Conservation (phyloP, 805 yeast genomes). For the Starmerella sirachaensis region DNA sequence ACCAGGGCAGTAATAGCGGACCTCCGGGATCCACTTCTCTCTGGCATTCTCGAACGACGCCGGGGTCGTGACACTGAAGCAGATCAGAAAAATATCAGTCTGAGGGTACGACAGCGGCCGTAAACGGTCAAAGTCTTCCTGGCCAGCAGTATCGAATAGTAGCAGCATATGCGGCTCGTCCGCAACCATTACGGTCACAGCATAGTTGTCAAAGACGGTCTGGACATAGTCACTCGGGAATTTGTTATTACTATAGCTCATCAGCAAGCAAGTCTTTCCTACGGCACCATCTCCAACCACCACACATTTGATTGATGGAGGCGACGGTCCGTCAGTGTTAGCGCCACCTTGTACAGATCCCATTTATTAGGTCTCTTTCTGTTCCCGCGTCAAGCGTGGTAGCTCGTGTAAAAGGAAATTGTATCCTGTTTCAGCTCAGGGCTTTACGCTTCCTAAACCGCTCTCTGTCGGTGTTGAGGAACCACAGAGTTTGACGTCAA, state of each 20-base stretch:
- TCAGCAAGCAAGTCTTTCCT: conserved; percentile 88
- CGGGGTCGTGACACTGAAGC: conserved; percentile 94
- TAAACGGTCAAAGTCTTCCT: conserved; percentile 95
- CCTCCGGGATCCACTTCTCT: conserved; percentile 98
- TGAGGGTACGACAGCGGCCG: conserved; percentile 96
- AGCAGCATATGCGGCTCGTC: conserved; percentile 97
- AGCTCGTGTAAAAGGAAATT: too few relatives aligned
- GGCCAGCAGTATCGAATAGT: conserved; percentile 97
- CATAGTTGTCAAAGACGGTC: conserved; percentile 81
- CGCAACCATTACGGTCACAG: conserved; percentile 50
- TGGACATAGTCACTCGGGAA: conserved; percentile 98
- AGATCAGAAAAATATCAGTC: conserved; percentile 90
- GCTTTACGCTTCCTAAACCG: too few relatives aligned
- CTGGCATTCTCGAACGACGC: conserved; percentile 95
- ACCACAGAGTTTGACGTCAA: too few relatives aligned
- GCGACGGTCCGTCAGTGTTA: conserved; percentile 15
- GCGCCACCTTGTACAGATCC: conserved; percentile 13
- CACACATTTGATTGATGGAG: conserved; percentile 62
- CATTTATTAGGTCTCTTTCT: too few relatives aligned
- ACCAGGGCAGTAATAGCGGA: conserved; percentile 96
- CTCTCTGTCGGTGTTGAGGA: too few relatives aligned
- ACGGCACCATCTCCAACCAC: conserved; percentile 99
- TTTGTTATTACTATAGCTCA: conserved; percentile 91
- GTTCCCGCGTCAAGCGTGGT: too few relatives aligned
- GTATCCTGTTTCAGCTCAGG: too few relatives aligned